Base-by-base conservation (phyloP, 2,329 filamentous ascomycete genomes). In the Didymella exigua region DNA sequence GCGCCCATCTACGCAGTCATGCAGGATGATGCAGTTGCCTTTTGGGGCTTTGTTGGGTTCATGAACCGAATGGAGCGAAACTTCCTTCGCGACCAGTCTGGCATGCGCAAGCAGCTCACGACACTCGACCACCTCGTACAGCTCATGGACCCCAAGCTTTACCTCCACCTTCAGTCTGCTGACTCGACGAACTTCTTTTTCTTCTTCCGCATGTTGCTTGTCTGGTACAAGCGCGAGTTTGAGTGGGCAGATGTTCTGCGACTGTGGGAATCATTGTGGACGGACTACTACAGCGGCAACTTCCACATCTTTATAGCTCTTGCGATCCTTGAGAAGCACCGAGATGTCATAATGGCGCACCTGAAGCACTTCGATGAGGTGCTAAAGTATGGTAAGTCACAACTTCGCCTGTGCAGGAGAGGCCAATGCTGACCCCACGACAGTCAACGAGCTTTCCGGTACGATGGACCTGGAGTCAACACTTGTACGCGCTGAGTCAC, bases 111-210 rank as follows among this genome's bases (percentile, higher is more conserved):
- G 19, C 96, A 99, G 75, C 87, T 99, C 3, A 81, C 91, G 33
- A 92, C 93, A 0, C 85, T 99, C 3, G 93, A 99, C 70, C 92
- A 99, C 62, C 87, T 99, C 0, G 92, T 98, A 11, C 92, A 96
- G 71, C 90, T 99, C 53, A 93, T 99, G 86, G 95, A 99, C 64
- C 95, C 96, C 0, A 90, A 92, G 71, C 86, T 99, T 7, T 98
- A 97, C 76, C 82, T 90, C 2, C 95, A 99, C 67, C 84, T 99
- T 0, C 86, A 96, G 74, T 87, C 85, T 14, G 90, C 93, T 18
- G 96, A 99, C 68, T 96, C 90, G 69, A 99, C 95, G 21, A 99
- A 99, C 75, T 99, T 99, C 77, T 99, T 99, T 78, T 99, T 99
- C 81, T 98, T 99, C 81, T 99, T 98, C 85, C 90, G 95, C 56